Conservation (phyloP, 176 grass and related monocot genomes). For the Oryza officinalis region DNA sequence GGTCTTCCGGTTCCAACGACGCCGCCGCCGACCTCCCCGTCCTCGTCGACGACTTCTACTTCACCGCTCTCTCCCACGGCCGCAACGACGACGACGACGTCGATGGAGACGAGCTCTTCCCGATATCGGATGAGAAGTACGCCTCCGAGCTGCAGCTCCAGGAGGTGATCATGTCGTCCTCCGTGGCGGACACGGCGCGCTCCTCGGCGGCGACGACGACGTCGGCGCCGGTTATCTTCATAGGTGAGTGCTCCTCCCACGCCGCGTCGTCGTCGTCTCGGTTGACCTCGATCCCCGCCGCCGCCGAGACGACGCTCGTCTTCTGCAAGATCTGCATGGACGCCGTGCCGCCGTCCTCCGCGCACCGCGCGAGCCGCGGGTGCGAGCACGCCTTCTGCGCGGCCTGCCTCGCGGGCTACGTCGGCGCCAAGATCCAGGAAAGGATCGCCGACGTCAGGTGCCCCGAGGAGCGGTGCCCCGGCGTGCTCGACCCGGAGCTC, state of each 20-base stretch:
- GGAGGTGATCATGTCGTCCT: conserved; percentile 60
- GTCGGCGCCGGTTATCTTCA: background rate
- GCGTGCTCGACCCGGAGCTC: conserved; percentile 38
- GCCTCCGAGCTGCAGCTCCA: conserved; percentile 63
- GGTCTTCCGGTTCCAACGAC: background rate
- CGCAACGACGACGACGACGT: conserved; percentile 10
- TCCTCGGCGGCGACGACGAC: too few species aligned
- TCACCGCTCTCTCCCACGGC: conserved; percentile 47
- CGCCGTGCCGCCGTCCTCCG: background rate
- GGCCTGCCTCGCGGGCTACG: conserved; percentile 46
- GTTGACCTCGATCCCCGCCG: background rate
- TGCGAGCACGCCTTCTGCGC: conserved; percentile 69
- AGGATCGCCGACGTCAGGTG: conserved; percentile 34
- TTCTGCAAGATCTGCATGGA: conserved; percentile 87
- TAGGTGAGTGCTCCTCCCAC: conserved; percentile 9
- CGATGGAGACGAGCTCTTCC: conserved; percentile 41
- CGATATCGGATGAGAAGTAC: conserved; percentile 73
- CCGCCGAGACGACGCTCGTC: background rate
- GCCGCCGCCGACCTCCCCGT: conserved; percentile 10
- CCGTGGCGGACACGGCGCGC: background rate
- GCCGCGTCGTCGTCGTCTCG: background rate
- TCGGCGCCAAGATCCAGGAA: conserved; percentile 55
- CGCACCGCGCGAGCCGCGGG: conserved; percentile 17
- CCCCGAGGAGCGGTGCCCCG: conserved; percentile 51
- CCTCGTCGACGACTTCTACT: conserved; percentile 62